These are phyloP conservation scores for Euphrasia confusa DNA, from an alignment of 257 asterid species.

Conservation along the genomic window DNA sequence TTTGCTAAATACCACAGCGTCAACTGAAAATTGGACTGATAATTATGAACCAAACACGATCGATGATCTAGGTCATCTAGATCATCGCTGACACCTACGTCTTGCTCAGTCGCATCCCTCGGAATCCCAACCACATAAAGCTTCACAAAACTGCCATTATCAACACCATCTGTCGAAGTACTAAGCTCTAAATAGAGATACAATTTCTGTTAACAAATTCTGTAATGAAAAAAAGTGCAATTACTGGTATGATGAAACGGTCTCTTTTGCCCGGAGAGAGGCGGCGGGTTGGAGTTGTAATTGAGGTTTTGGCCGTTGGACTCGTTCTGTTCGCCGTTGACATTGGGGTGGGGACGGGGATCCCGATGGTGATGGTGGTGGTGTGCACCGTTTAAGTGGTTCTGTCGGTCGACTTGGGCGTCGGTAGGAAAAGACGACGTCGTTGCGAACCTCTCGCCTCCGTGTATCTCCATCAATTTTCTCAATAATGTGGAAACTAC, in stretches of 20 bases:
- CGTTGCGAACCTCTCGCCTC: conserved; percentile 30
- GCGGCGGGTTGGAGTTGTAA: conserved; percentile 27
- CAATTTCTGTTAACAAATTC: not conserved
- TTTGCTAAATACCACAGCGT: not conserved
- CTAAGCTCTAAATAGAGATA: conserved; percentile 1
- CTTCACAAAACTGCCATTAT: conserved; percentile 48
- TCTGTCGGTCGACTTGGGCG: conserved; percentile 22
- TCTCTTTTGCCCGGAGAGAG: conserved; percentile 43
- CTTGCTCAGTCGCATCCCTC: conserved; percentile 54
- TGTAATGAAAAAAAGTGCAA: not conserved
- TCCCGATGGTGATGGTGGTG: conserved; percentile 20
- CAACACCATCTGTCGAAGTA: conserved; percentile 36
- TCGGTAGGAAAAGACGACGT: conserved; percentile 32
- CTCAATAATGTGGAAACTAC: too few species aligned
- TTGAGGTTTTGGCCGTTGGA: conserved; percentile 21
- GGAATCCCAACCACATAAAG: conserved; percentile 69
- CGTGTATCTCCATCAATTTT: conserved; percentile 31
- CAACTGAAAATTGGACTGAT: conserved; percentile 7
- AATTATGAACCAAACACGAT: not conserved
- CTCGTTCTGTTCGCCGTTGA: conserved; percentile 31
- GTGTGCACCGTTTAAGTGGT: conserved; percentile 17
- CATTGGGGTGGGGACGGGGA: conserved; percentile 29
- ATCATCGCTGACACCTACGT: conserved; percentile 39
- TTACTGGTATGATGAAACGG: conserved; percentile 34
- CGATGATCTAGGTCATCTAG: conserved; percentile 1